Conservation (phyloP, 2,329 filamentous ascomycete genomes). For the Macroventuria anomochaeta region DNA sequence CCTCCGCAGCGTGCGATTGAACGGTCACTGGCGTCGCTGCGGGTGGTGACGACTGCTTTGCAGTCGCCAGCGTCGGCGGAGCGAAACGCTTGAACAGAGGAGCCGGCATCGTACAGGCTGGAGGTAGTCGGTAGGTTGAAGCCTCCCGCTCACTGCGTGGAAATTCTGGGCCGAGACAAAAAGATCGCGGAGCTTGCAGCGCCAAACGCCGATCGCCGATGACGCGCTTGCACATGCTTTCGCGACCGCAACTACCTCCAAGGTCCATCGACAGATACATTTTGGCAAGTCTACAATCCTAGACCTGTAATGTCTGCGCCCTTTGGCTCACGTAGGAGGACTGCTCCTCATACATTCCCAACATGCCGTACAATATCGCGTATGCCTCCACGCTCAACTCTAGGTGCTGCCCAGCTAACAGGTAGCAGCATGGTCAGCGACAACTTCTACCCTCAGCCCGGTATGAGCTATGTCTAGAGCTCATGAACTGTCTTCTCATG, state of each 20-base stretch:
- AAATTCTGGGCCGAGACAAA: constrained; percentile 17
- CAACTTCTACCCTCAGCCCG: constrained; percentile 98
- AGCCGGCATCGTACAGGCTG: constrained; percentile 50
- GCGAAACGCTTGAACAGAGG: constrained; percentile 57
- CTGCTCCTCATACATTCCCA: constrained; percentile 27
- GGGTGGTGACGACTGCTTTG: constrained; percentile 12
- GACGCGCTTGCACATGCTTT: constrained; percentile 21
- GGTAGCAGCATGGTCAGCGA: constrained; percentile 85
- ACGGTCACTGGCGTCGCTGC: not conserved
- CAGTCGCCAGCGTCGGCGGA: constrained; percentile 44
- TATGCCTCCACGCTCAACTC: constrained; percentile 47
- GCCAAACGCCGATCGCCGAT: constrained; percentile 35
- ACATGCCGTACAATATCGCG: constrained; percentile 75
- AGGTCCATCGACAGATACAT: not conserved
- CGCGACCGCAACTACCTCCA: constrained; percentile 7
- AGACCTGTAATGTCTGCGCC: constrained; percentile 32
- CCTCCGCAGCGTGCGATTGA: not conserved
- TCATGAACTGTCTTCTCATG: constrained; percentile 26
- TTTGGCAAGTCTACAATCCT: too few relatives aligned
- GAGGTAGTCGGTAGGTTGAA: not conserved
- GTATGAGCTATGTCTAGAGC: constrained; percentile 41
- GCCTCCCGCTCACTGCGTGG: not conserved
- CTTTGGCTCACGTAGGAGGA: constrained; percentile 22
- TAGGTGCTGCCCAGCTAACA: constrained; percentile 17
- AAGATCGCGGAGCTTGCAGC: constrained; percentile 17